phyloP scores from a whole-genome alignment of 768 basidiomycete genomes.

The Boletus barrowsii region DNA sequence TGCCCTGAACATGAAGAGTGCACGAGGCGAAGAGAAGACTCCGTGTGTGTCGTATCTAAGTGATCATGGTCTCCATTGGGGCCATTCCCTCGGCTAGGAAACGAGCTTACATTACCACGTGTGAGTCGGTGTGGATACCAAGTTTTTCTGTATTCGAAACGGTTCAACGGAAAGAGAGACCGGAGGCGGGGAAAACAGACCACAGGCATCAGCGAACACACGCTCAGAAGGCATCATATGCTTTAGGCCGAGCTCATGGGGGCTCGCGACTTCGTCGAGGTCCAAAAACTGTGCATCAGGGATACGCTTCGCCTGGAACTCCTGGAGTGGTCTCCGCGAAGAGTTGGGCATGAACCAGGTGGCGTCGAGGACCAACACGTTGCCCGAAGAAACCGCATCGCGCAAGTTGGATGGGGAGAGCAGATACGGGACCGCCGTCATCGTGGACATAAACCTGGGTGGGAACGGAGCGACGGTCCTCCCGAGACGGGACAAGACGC shows the following conservation, averaged over 20 bases:
- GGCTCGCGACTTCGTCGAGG: conserved; percentile 72
- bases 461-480: conserved; percentile 2
- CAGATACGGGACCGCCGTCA: conserved; percentile 42
- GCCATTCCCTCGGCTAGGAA: background rate
- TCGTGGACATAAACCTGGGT: conserved; percentile 38
- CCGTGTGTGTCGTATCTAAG: conserved; percentile 85
- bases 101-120: conserved; percentile 72
- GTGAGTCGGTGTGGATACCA: conserved; percentile 69
- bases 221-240: conserved; percentile 88
- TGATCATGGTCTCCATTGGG: conserved; percentile 9
- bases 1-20: conserved; percentile 90
- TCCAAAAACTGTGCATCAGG: conserved; percentile 74
- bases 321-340: conserved; percentile 62
- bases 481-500: conserved; percentile 7
- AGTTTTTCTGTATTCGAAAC: conserved; percentile 50
- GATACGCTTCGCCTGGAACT: conserved; percentile 66
- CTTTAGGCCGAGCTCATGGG: conserved; percentile 75
- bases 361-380: conserved; percentile 58
- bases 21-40: conserved; percentile 89
- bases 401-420: conserved; percentile 50
- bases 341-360: conserved; percentile 96
- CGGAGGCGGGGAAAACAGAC: conserved; percentile 43
- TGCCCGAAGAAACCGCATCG: conserved; percentile 34
- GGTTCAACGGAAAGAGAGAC: conserved; percentile 6
- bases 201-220: conserved; percentile 74